Conservation (phyloP, 2,329 filamentous ascomycete species). For the Penicillium sp. region DNA sequence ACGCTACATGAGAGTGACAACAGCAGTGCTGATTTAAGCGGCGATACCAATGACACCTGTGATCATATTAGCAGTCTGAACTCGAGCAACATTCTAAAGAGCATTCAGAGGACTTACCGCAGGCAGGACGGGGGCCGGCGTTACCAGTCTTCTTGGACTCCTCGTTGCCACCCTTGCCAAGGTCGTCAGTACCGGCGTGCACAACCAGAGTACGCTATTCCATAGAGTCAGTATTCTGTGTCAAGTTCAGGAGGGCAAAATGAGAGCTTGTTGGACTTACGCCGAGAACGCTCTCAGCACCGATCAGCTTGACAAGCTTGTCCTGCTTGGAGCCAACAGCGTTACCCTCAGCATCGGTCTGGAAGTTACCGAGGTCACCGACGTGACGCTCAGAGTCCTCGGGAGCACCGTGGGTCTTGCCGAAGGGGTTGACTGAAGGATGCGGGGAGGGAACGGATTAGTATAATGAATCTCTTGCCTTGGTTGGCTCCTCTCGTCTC, state of each 20-base stretch:
- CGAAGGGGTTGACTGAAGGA: slow-evolving; percentile 79
- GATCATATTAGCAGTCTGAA: slow-evolving; percentile 8
- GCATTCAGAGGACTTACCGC: slow-evolving; percentile 56
- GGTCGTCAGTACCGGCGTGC: slow-evolving; percentile 92
- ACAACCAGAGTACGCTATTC: slow-evolving; percentile 83
- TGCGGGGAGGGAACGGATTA: slow-evolving; percentile 5
- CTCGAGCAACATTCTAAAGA: neutral
- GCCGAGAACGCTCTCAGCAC: slow-evolving; percentile 88
- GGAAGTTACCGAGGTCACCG: slow-evolving; percentile 94
- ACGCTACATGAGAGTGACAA: slow-evolving; percentile 7
- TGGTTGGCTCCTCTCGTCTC: neutral
- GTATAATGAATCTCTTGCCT: neutral
- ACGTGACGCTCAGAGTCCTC: slow-evolving; percentile 81
- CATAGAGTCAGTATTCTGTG: neutral
- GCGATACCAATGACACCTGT: slow-evolving; percentile 84
- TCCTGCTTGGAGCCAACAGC: slow-evolving; percentile 74
- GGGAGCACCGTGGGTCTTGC: slow-evolving; percentile 87
- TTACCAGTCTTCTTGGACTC: slow-evolving; percentile 99
- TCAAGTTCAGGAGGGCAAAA: neutral
- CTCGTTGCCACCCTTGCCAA: slow-evolving; percentile 84
- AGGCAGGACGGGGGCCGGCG: slow-evolving; percentile 86
- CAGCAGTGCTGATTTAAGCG: slow-evolving; percentile 47
- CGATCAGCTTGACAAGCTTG: slow-evolving; percentile 88
- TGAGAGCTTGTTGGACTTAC: slow-evolving; percentile 45
- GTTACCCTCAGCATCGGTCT: slow-evolving; percentile 90